Evolutionary conservation across 1,284 basidiomycete species (phyloP).

Genomic region (Ganoderma sp.): DNA sequence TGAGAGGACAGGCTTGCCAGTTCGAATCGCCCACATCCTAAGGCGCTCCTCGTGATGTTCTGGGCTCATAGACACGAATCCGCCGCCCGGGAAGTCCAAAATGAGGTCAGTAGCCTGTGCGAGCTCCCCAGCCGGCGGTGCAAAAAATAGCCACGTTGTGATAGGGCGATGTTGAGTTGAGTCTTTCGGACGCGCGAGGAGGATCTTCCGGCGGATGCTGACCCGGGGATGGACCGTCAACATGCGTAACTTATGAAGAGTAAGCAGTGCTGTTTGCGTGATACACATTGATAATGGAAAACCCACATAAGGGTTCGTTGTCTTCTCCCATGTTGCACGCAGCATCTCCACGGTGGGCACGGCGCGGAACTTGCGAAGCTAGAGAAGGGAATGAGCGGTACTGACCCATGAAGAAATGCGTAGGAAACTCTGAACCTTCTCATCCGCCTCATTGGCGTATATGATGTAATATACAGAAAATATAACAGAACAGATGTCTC

Average conservation of each 20-base stretch:
- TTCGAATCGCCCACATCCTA: conserved; percentile 82
- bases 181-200: conserved; percentile 80
- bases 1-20: conserved; percentile 81
- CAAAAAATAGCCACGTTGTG: conserved; percentile 85
- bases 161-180: conserved; percentile 85
- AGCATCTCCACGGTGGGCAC: conserved; percentile 97
- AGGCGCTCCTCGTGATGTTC: conserved; percentile 97
- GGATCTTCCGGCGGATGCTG: conserved; percentile 74
- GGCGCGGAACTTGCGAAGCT: conserved; percentile 91
- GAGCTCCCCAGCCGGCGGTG: conserved; percentile 72
- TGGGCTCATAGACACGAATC: conserved; percentile 95
- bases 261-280: conserved; percentile 21
- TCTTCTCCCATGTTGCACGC: conserved; percentile 95
- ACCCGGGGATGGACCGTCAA: conserved; percentile 66
- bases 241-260: conserved; percentile 63
- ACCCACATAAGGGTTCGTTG: conserved; percentile 87
- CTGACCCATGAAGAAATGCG: neutral
- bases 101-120: conserved; percentile 78
- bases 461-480: conserved; percentile 94
- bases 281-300: conserved; percentile 15
- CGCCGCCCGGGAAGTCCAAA: conserved; percentile 93
- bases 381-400: conserved; percentile 15
- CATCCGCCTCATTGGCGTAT: conserved; percentile 92
- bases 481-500: conserved; percentile 83
- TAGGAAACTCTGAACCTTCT: conserved; percentile 65